These are phyloP conservation scores for Excoecaria agallocha DNA, from an alignment of 345 rosid genomes.

Conservation along the genomic window DNA sequence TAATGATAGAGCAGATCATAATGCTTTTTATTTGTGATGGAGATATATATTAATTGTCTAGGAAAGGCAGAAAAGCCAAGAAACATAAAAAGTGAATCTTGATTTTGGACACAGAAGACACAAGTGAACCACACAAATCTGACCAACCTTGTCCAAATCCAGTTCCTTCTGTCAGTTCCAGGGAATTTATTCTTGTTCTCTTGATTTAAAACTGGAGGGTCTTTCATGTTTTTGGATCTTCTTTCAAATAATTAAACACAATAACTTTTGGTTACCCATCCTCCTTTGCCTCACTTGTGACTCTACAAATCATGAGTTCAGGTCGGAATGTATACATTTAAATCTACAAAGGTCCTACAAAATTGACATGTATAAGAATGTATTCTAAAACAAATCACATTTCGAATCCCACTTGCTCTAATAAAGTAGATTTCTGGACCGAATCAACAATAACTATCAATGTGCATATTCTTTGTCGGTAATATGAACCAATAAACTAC, in stretches of 20 bases:
- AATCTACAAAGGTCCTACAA: slow-evolving; percentile 17
- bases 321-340: slow-evolving; percentile 12
- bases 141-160: slow-evolving; percentile 32
- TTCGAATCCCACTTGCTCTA: not conserved
- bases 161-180: slow-evolving; percentile 6
- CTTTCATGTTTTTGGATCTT: slow-evolving; percentile 22
- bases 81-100: slow-evolving; percentile 29
- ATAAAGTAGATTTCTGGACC: no score
- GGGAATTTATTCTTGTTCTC: slow-evolving; percentile 29
- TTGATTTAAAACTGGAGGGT: slow-evolving; percentile 35
- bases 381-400: not conserved
- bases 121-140: slow-evolving; percentile 18
- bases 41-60: slow-evolving; percentile 20
- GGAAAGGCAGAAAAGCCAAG: slow-evolving; percentile 27
- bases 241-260: not conserved
- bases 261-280: slow-evolving; percentile 12
- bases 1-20: not conserved
- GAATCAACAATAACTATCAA: not conserved
- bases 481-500: not conserved
- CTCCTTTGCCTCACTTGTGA: slow-evolving; percentile 23
- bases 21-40: not conserved
- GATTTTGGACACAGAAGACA: slow-evolving; percentile 28
- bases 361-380: no score
- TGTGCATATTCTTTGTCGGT: not conserved
- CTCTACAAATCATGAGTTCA: slow-evolving; percentile 20